phyloP scores from a whole-genome alignment of 2,329 filamentous ascomycete species.

The Kalmusia sp. region DNA sequence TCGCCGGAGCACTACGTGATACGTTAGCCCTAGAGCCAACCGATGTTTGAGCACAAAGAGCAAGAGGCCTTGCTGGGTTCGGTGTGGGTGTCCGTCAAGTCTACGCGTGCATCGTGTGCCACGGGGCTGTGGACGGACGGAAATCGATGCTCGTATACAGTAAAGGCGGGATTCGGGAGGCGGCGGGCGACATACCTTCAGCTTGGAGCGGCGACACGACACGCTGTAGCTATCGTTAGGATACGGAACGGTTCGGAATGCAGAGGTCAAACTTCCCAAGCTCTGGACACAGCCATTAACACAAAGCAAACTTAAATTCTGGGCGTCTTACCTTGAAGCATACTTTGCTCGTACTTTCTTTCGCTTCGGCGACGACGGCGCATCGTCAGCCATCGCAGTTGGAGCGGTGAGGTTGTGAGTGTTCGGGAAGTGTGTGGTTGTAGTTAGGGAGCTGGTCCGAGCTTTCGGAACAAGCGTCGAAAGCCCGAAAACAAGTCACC shows the following conservation, averaged over 20 bases:
- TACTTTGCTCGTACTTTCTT: constrained; percentile 47
- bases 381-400: constrained; percentile 32
- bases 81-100: neutral
- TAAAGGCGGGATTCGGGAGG: neutral
- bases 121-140: neutral
- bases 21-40: constrained; percentile 4
- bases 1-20: constrained; percentile 39
- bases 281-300: constrained; percentile 28
- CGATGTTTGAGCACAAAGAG: no score
- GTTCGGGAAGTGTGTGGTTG: constrained; percentile 11
- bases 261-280: constrained; percentile 2
- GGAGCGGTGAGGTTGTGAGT: constrained; percentile 16
- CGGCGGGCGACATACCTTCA: constrained; percentile 34
- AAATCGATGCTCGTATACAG: neutral
- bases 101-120: neutral
- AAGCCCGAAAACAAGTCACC: neutral
- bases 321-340: constrained; percentile 39
- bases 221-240: constrained; percentile 29
- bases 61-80: neutral
- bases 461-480: constrained; percentile 5
- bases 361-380: constrained; percentile 39
- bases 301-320: constrained; percentile 11
- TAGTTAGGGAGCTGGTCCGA: neutral
- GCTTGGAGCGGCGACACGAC: constrained; percentile 43
- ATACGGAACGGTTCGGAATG: constrained; percentile 31